Base-by-base conservation (phyloP, 2,329 filamentous ascomycete species). In the Xylariaceae sp. region DNA sequence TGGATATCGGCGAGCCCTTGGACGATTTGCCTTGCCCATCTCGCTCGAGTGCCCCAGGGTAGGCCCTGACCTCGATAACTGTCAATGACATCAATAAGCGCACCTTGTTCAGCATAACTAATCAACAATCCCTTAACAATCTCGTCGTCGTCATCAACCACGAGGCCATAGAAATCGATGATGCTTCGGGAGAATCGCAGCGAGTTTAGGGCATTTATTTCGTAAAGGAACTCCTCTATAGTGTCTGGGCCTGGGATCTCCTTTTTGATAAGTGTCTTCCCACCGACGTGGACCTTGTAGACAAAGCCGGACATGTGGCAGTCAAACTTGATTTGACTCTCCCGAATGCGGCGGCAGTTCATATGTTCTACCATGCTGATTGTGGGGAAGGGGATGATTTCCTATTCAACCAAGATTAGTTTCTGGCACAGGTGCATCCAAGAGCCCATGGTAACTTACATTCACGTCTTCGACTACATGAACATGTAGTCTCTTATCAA, bases 391-490 rank as follows among this genome's bases (percentile, higher is more conserved):
- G 84, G 80, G 54, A 99, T 95, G 55, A 94, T 94, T 74, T 99
- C 94, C 75, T 83, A 52, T 37, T 11, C 29, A 19, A 41, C n/a
- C 34, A 31, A 1, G 45, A 30, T 50, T 34, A 35, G 30, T 39
- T 54, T 58, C 60, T 31, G 37, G 48, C 19, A 57, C 39, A 8
- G n/a, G 57, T 45, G 32, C 46, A 4, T n/a, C 11, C 35, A 44
- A 8, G 46, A 40, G 12, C 47, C 47, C 29, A 2, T 19, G 19
- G 19, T 27, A 31, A 78, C 80, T 63, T 64, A 84, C 80, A 68
- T 95, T 94, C 47, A 90, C 83, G 69, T 99, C 94, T 71, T 99
- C 92, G n/a, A 94, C 91, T 50, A 99, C 94, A 70, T 97, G 94
- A 5, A 99, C 91, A 71, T 97, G 91, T 29, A 99, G 77, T 56